Base-by-base conservation (phyloP, 768 basidiomycete genomes). In the Nevesoporus exiguus region DNA sequence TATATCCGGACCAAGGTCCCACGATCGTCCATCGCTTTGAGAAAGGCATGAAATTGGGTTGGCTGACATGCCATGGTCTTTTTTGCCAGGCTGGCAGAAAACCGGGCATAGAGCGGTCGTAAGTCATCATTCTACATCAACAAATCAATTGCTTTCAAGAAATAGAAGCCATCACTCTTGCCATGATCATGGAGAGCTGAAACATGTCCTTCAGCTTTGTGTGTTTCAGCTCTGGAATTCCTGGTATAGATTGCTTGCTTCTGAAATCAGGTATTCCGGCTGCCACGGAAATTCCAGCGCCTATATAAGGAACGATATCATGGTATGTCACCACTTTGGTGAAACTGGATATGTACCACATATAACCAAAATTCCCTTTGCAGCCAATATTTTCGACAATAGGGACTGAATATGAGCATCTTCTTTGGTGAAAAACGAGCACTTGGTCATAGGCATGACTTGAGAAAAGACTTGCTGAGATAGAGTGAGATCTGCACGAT, bases 141-240 rank as follows among this genome's bases (percentile, higher is more conserved):
- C n/a, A 19, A 27, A 29, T 29, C 25, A 39, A 40, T 27, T 24
- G 25, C 13, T 48, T 6, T 1, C 8, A 36, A 6, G 6, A 3
- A 48, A 21, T n/a, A 17, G n/a, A 9, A 37, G 13, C 9, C n/a
- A 5, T 25, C n/a, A 30, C 9, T 8, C 48, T 49, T 15, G 4
- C 36, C n/a, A 27, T 56, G 27, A 57, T 39, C 48, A 59, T 56
- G 1, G 24, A 54, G 15, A 48, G 29, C 41, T 54, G 29, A 8
- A 57, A 60, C 52, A 60, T 60, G 44, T 57, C 56, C 41, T 60
- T 57, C 3, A 57, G 41, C 24, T 47, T 51, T 14, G 22, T 57
- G 30, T 21, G 7, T 21, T 3, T 19, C 6, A 52, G 17, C 21
- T 45, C 43, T 31, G 47, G 55, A 45, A 56, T 21, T 0, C 47